Conservation (phyloP, 106 monocot species). For the Posidonia australis region DNA sequence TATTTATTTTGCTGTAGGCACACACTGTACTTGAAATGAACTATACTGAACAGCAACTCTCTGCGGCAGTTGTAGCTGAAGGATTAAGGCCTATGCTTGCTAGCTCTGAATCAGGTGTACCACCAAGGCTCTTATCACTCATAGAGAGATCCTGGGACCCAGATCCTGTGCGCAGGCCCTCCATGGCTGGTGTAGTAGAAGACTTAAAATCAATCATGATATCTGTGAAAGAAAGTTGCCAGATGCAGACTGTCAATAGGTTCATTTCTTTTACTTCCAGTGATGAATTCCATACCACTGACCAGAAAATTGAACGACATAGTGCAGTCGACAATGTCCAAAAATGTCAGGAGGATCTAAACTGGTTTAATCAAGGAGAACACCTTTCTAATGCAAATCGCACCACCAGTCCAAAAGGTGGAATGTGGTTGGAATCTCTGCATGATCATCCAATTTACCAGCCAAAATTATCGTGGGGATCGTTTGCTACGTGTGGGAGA, state of each 20-base stretch:
- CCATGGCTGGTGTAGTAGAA: constrained; percentile 54
- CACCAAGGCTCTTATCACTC: constrained; percentile 45
- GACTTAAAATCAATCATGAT: constrained; percentile 33
- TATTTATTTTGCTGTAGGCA: constrained; percentile 33
- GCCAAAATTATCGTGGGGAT: constrained; percentile 86
- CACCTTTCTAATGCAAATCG: constrained; percentile 17
- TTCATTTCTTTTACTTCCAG: constrained; percentile 10
- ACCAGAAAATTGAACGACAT: background rate
- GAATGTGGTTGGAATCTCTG: constrained; percentile 28
- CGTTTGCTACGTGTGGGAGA: constrained; percentile 81
- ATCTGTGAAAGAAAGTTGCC: constrained; percentile 11
- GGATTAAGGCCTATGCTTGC: constrained; percentile 66
- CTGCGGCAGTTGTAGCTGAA: constrained; percentile 66
- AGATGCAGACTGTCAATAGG: background rate
- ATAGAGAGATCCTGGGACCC: constrained; percentile 70
- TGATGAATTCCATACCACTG: background rate
- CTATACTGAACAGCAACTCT: constrained; percentile 92
- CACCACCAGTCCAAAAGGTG: constrained; percentile 8
- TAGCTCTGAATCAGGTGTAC: constrained; percentile 27
- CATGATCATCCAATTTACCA: constrained; percentile 23
- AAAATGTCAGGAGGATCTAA: constrained; percentile 43
- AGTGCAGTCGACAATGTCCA: background rate
- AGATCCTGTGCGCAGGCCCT: constrained; percentile 56
- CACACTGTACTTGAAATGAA: constrained; percentile 99
- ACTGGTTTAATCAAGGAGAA: constrained; percentile 74